Evolutionary conservation across 805 yeast species (phyloP).

Genomic region (Wickerhamiella domercqiae): DNA sequence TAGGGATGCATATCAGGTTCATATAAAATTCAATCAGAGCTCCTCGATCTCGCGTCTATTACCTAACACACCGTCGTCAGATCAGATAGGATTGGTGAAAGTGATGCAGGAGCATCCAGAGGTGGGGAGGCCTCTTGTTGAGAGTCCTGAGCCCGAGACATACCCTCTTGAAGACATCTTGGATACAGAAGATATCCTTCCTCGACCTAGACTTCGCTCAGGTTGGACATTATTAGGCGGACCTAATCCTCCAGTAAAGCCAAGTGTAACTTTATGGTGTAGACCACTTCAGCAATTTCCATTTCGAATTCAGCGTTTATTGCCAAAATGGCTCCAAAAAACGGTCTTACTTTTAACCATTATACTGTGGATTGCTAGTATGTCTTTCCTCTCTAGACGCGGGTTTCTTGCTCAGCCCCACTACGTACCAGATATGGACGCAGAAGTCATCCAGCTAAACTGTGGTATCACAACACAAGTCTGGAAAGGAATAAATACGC

Average conservation of each 20-base stretch:
- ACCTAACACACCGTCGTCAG: too few relatives aligned
- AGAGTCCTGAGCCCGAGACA: too few relatives aligned
- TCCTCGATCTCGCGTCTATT: too few relatives aligned
- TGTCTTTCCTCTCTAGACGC: conserved; percentile 9
- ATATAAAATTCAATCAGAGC: too few relatives aligned
- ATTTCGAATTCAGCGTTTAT: conserved; percentile 2
- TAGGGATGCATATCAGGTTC: too few relatives aligned
- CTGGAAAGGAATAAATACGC: conserved; percentile 65
- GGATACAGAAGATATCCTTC: too few relatives aligned
- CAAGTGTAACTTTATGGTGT: conserved; percentile 10
- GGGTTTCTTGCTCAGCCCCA: conserved; percentile 17
- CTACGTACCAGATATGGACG: background rate
- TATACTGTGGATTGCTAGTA: conserved; percentile 14
- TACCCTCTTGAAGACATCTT: too few relatives aligned
- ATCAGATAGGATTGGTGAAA: too few relatives aligned
- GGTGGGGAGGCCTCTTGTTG: too few relatives aligned
- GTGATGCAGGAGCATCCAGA: too few relatives aligned
- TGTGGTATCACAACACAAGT: conserved; percentile 20
- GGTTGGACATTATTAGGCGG: background rate
- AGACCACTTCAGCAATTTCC: conserved; percentile 9
- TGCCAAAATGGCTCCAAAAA: conserved; percentile 8
- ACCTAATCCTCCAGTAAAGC: conserved; percentile 5
- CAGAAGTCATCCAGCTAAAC: conserved; percentile 10
- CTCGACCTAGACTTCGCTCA: too few relatives aligned
- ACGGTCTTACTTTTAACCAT: conserved; percentile 6